Conservation (phyloP, 441 rosid genomes). For the Pelargonium fulgidum region DNA sequence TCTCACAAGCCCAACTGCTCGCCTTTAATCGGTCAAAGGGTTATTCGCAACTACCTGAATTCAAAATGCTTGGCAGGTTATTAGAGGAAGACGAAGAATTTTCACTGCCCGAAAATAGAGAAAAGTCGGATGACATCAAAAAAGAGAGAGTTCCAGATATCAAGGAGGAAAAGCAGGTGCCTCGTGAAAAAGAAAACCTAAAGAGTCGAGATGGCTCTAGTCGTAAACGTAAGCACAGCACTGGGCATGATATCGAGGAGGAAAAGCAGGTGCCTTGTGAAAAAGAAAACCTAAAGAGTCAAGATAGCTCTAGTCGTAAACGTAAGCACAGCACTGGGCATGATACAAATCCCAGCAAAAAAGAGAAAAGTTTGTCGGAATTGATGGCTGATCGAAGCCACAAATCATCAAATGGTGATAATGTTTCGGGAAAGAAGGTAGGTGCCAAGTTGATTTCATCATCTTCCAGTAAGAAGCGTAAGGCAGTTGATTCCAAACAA, state of each 20-base stretch:
- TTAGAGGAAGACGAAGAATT: slow-evolving; percentile 42
- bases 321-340: slow-evolving; percentile 32
- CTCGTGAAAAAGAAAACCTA: slow-evolving; percentile 28
- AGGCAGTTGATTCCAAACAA: slow-evolving; percentile 25
- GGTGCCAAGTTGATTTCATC: slow-evolving; percentile 39
- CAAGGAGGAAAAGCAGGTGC: slow-evolving; percentile 18
- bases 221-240: slow-evolving; percentile 30
- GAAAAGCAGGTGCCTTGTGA: slow-evolving; percentile 20
- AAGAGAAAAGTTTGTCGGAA: slow-evolving; percentile 62
- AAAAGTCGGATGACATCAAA: slow-evolving; percentile 19
- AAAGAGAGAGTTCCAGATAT: slow-evolving; percentile 22
- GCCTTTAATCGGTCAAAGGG: slow-evolving; percentile 72
- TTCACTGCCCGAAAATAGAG: slow-evolving; percentile 25
- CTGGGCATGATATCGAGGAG: slow-evolving; percentile 23
- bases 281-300: slow-evolving; percentile 30
- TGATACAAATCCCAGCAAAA: slow-evolving; percentile 26
- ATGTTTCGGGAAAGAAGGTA: slow-evolving; percentile 26
- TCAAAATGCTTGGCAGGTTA: slow-evolving; percentile 39
- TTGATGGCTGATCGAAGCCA: slow-evolving; percentile 38
- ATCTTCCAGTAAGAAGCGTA: slow-evolving; percentile 50
- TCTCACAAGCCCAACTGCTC: slow-evolving; percentile 44
- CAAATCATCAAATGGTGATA: slow-evolving; percentile 14
- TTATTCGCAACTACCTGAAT: slow-evolving; percentile 45
- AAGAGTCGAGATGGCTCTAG: slow-evolving; percentile 25
- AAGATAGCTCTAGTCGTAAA: slow-evolving; percentile 26